phyloP scores from a whole-genome alignment of 352 stramenopile genomes.

The Globisporangium lucens region DNA sequence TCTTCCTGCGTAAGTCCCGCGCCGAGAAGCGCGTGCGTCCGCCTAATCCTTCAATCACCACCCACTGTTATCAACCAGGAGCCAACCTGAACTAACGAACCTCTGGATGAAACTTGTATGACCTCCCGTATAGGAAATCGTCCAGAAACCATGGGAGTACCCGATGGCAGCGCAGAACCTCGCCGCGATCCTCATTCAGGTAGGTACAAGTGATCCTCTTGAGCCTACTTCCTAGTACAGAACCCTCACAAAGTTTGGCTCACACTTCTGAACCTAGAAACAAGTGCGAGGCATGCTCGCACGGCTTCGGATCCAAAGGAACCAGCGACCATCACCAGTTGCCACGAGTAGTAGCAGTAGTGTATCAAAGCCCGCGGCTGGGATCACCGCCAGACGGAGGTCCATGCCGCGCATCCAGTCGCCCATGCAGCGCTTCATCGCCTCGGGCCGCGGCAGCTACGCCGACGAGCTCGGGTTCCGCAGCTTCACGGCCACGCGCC shows the following conservation, averaged over 20 bases:
- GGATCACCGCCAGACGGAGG: not conserved
- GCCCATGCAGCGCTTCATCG: conserved; percentile 78
- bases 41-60: not conserved
- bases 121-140: conserved; percentile 46
- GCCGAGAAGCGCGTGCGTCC: conserved; percentile 54
- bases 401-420: conserved; percentile 21
- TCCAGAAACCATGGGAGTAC: conserved; percentile 68
- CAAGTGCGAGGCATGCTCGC: conserved; percentile 59
- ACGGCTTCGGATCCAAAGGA: conserved; percentile 22
- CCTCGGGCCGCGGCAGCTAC: conserved; percentile 38
- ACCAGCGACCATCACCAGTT: not conserved
- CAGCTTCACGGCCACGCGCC: conserved; percentile 47
- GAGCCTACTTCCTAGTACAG: not conserved
- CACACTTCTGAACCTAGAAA: conserved; percentile 26
- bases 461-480: conserved; percentile 56
- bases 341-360: not conserved
- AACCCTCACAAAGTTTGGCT: not conserved
- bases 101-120: not conserved
- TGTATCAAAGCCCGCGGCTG: not conserved
- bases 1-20: conserved; percentile 77
- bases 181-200: conserved; percentile 72
- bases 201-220: conserved; percentile 23
- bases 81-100: not conserved
- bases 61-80: not conserved
- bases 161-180: conserved; percentile 83